phyloP scores from a whole-genome alignment of 1,284 basidiomycete genomes.

The Omphalotus olearius region DNA sequence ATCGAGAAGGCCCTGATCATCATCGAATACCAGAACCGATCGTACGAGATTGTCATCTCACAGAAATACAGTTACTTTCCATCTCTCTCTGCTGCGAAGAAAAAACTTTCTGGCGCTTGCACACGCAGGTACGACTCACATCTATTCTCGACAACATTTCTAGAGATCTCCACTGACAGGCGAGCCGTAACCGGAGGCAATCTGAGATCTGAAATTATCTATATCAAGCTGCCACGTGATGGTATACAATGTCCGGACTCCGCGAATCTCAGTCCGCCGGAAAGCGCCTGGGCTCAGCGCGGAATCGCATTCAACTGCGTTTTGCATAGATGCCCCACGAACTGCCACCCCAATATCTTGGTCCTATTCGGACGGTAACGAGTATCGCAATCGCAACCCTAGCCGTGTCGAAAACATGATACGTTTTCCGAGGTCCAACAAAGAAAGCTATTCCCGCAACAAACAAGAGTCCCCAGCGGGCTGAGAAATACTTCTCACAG shows the following conservation, averaged over 20 bases:
- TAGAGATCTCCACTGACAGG: slow-evolving; percentile 7
- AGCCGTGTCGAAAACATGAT: slow-evolving; percentile 54
- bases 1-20: too few species aligned
- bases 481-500: slow-evolving; percentile 32
- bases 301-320: not conserved
- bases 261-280: too few species aligned
- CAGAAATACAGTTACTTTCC: too few species aligned
- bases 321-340: slow-evolving; percentile 1
- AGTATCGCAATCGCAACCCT: slow-evolving; percentile 35
- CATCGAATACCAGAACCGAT: too few species aligned
- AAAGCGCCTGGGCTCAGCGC: too few species aligned
- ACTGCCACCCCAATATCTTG: slow-evolving; percentile 38
- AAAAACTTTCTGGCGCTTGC: not conserved
- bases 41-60: too few species aligned
- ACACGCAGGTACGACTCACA: not conserved
- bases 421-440: slow-evolving; percentile 55
- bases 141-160: not conserved
- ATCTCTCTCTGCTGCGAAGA: too few species aligned
- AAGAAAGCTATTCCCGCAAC: slow-evolving; percentile 52
- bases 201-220: slow-evolving; percentile 9
- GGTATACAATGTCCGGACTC: too few species aligned
- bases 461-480: slow-evolving; percentile 44
- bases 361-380: slow-evolving; percentile 36
- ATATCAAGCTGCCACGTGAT: slow-evolving; percentile 11
- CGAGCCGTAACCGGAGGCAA: slow-evolving; percentile 12